A percentile compares a stretch with the other conserved stretches of the same genome.
phyloP scores from a whole-genome alignment of 2,329 filamentous ascomycete species.

The Myriosclerotinia scirpicola region DNA sequence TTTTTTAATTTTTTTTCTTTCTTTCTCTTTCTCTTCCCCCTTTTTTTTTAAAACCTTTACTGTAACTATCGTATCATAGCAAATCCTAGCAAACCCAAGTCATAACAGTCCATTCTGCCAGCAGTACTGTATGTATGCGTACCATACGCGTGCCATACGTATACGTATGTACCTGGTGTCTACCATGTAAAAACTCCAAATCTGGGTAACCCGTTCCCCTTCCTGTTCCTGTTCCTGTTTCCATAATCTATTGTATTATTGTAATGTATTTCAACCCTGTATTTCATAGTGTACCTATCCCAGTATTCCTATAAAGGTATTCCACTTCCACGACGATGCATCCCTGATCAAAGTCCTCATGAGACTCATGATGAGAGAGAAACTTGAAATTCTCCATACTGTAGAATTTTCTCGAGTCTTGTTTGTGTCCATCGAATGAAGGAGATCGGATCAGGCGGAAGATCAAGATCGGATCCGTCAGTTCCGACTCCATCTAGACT shows the following conservation, averaged over 20 bases:
- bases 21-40: no score
- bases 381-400: background rate
- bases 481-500: no score
- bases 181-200: background rate
- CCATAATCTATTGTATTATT: no score
- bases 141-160: no score
- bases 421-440: background rate
- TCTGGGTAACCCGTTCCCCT: background rate
- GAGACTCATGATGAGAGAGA: no score
- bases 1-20: background rate
- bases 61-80: background rate
- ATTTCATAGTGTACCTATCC: no score
- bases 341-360: background rate
- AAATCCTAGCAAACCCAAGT: background rate
- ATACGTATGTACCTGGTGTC: background rate
- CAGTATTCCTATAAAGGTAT: no score
- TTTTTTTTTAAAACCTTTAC: no score
- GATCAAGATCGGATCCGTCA: background rate
- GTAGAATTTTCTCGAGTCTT: background rate
- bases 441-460: background rate
- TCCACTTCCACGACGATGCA: no score
- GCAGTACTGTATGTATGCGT: background rate
- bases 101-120: constrained; percentile 4
- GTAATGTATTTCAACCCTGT: background rate
- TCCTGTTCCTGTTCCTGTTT: no score